These are phyloP conservation scores for Cardiospermum halicacabum DNA, from an alignment of 345 rosid species.

Conservation along the genomic window DNA sequence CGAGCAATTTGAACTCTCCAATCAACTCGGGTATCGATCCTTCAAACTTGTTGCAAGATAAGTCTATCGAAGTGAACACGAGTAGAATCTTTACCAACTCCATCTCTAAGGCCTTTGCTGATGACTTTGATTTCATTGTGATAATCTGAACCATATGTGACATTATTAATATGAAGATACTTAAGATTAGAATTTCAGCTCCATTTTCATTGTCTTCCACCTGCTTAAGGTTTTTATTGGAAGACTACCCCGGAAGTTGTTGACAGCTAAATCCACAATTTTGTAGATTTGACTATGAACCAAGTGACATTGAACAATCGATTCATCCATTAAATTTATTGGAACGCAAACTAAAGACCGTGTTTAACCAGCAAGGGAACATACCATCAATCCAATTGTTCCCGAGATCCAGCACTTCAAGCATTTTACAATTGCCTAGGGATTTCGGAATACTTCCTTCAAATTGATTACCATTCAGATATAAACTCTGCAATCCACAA, in stretches of 20 bases:
- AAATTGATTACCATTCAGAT: constrained; percentile 30
- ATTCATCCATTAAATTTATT: constrained; percentile 21
- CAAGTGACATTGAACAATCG: neutral
- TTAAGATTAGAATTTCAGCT: neutral
- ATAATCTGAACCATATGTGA: constrained; percentile 13
- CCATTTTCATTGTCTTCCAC: constrained; percentile 34
- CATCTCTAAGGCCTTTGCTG: constrained; percentile 34
- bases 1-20: constrained; percentile 19
- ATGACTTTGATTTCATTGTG: constrained; percentile 37
- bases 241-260: constrained; percentile 26
- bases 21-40: constrained; percentile 28
- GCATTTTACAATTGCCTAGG: constrained; percentile 17
- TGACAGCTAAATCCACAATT: constrained; percentile 34
- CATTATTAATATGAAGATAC: too few species aligned
- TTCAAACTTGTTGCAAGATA: constrained; percentile 23
- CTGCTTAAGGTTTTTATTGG: constrained; percentile 2
- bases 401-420: constrained; percentile 39
- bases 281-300: constrained; percentile 27
- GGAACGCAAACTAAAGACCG: constrained; percentile 22
- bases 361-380: constrained; percentile 35
- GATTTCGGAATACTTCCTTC: constrained; percentile 30
- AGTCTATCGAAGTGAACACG: constrained; percentile 33
- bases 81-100: constrained; percentile 39
- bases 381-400: constrained; percentile 24
- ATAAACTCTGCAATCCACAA: constrained; percentile 26